Evolutionary conservation across 2,329 filamentous ascomycete species (phyloP), one percentile per base, ranked within the genome.

Genomic region (Arthrobotrys sphaeroides): DNA sequence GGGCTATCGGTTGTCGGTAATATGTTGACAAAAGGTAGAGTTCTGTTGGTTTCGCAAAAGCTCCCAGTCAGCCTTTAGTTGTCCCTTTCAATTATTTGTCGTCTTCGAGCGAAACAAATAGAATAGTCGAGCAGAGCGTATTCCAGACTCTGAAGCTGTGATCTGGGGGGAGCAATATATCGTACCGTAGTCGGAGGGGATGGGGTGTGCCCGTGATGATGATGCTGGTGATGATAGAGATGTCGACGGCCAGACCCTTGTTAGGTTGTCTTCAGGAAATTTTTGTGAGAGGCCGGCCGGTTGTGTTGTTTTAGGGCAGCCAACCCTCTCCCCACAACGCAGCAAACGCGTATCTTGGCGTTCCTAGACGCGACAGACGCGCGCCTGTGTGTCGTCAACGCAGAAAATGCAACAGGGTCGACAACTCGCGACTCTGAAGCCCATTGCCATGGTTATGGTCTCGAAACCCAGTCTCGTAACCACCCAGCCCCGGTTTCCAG

Each of bases 281-380:
- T 75, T 75, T 75, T 75, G 72, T 75, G 72, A 74, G 61, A 66
- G 70, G 24, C 45, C 26, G 22, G n/a, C 33, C 31, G 5, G 45
- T 45, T 57, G 72, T 65, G 72, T 75, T 75, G 72, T 59, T 67
- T 74, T 75, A 75, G 72, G 72, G 72, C 72, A 69, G 72, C 28
- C 72, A 69, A 42, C 72, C 72, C 72, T 75, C 72, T 47, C n/a
- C 49, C 47, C 55, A 60, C 59, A 42, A 51, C n/a, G n/a, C 20
- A 38, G 4, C n/a, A 69, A 62, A 18, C 66, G 55, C n/a, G 66
- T 57, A 57, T 16, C n/a, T 55, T 70, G 51, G 13, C 5, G 0
- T 0, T 3, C n/a, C 13, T 16, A 28, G 2, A 26, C 18, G 20
- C 18, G n/a, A 9, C n/a, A 53, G 26, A 38, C 61, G 61, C 69